Conservation (phyloP, 495 filamentous ascomycete genomes). For the Trichoderma virens region DNA sequence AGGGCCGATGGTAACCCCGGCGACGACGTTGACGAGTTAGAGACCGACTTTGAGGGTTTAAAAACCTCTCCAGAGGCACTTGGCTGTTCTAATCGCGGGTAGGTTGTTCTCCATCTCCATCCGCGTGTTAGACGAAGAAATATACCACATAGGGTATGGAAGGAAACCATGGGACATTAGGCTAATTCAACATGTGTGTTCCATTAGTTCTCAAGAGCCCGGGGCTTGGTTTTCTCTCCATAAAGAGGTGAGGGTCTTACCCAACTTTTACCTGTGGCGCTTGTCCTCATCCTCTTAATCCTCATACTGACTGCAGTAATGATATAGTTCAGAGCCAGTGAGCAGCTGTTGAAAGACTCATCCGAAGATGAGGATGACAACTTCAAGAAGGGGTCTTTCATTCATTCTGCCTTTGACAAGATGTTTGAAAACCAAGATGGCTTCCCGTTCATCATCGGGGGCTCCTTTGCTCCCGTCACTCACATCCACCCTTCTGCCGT, state of each 20-base stretch:
- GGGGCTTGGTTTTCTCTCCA: slow-evolving; percentile 36
- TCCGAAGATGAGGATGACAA: slow-evolving; percentile 50
- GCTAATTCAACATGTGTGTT: background rate
- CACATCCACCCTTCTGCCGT: slow-evolving; percentile 56
- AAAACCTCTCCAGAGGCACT: slow-evolving; percentile 25
- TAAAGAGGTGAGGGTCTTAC: slow-evolving; percentile 30
- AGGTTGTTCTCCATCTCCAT: slow-evolving; percentile 1
- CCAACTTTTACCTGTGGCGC: no score
- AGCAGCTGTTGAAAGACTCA: slow-evolving; percentile 40
- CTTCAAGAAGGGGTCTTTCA: slow-evolving; percentile 25
- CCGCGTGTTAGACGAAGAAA: background rate
- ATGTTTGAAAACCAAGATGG: slow-evolving; percentile 46
- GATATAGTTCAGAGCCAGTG: slow-evolving; percentile 31
- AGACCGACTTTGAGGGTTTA: slow-evolving; percentile 36
- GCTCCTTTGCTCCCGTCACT: slow-evolving; percentile 36
- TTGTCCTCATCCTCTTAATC: no score
- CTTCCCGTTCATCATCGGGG: slow-evolving; percentile 54
- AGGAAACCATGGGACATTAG: background rate
- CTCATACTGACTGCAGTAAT: background rate
- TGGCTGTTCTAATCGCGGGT: background rate
- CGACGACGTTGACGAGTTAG: slow-evolving; percentile 43
- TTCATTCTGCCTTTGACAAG: slow-evolving; percentile 45
- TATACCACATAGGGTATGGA: background rate
- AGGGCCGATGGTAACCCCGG: slow-evolving; percentile 31
- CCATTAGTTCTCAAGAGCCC: slow-evolving; percentile 1